Conservation (phyloP, 805 yeast species). For the Myxozyma mucilagina region DNA sequence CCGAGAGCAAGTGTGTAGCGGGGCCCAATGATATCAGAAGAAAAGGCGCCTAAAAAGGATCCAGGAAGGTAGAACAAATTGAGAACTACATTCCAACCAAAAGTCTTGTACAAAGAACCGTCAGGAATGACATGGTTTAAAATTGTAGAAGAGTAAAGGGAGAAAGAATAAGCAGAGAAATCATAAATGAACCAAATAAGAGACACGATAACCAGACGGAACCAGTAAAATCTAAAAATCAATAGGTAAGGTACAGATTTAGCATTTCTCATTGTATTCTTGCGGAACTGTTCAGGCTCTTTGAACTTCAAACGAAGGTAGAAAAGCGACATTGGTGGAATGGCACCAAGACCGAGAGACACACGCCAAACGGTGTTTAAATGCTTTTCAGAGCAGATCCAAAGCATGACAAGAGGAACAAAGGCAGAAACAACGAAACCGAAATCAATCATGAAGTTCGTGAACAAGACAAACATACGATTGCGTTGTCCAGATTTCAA, state of each 20-base stretch:
- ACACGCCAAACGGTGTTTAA: conserved; percentile 89
- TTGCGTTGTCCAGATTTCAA: conserved; percentile 83
- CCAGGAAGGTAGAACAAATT: conserved; percentile 91
- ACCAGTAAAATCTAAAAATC: conserved; percentile 79
- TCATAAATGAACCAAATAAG: conserved; percentile 90
- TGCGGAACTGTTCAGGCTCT: conserved; percentile 71
- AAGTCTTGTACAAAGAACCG: conserved; percentile 65
- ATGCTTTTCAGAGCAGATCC: conserved; percentile 74
- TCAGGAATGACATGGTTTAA: conserved; percentile 57
- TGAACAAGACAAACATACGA: conserved; percentile 85
- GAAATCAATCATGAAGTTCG: conserved; percentile 80
- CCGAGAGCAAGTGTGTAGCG: conserved; percentile 73
- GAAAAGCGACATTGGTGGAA: conserved; percentile 79
- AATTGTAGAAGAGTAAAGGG: conserved; percentile 77
- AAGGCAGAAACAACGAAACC: conserved; percentile 85
- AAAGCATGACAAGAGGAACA: conserved; percentile 79
- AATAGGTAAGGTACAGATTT: conserved; percentile 63
- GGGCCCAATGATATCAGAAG: conserved; percentile 91
- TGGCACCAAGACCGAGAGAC: conserved; percentile 84
- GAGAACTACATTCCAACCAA: conserved; percentile 91
- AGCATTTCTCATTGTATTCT: conserved; percentile 65
- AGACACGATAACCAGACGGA: conserved; percentile 67
- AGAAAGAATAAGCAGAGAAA: conserved; percentile 83
- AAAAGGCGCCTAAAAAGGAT: conserved; percentile 77
- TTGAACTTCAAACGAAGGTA: conserved; percentile 72